phyloP scores from a whole-genome alignment of 1,284 basidiomycete species.

The Baeospora myosura region DNA sequence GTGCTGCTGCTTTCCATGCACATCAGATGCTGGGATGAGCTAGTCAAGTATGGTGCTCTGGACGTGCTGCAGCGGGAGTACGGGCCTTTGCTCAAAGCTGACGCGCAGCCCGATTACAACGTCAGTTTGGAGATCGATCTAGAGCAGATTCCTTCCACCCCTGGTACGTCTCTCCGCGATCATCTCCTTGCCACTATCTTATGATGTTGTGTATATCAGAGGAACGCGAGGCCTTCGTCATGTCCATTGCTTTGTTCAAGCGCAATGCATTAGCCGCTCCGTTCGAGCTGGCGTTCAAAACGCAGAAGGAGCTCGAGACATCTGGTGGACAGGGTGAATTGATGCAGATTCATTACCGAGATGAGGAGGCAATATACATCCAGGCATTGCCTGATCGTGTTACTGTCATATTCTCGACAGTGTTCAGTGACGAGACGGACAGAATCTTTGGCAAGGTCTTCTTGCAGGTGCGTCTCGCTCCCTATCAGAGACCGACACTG shows the following conservation, averaged over 20 bases:
- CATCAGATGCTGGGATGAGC: slow-evolving; percentile 95
- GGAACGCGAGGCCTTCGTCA: slow-evolving; percentile 72
- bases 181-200: background rate
- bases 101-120: slow-evolving; percentile 81
- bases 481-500: too few relatives aligned
- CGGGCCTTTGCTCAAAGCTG: slow-evolving; percentile 56
- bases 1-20: slow-evolving; percentile 87
- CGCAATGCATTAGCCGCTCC: slow-evolving; percentile 93
- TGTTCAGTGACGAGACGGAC: slow-evolving; percentile 97
- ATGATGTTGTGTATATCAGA: slow-evolving; percentile 39
- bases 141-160: slow-evolving; percentile 72
- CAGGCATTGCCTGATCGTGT: slow-evolving; percentile 92
- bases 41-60: slow-evolving; percentile 81
- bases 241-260: slow-evolving; percentile 82
- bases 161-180: slow-evolving; percentile 51
- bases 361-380: slow-evolving; percentile 95
- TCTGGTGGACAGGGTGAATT: slow-evolving; percentile 67
- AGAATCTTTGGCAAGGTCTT: slow-evolving; percentile 96
- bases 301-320: slow-evolving; percentile 81
- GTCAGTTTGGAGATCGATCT: slow-evolving; percentile 85
- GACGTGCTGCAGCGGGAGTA: slow-evolving; percentile 84
- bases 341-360: slow-evolving; percentile 92
- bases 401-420: slow-evolving; percentile 95
- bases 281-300: slow-evolving; percentile 83
- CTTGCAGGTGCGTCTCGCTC: slow-evolving; percentile 66